Percentiles rank a stretch among this genome's conserved stretches.
These are phyloP conservation scores for Extremus antarcticus DNA, from an alignment of 495 filamentous ascomycete genomes.

Conservation along the genomic window DNA sequence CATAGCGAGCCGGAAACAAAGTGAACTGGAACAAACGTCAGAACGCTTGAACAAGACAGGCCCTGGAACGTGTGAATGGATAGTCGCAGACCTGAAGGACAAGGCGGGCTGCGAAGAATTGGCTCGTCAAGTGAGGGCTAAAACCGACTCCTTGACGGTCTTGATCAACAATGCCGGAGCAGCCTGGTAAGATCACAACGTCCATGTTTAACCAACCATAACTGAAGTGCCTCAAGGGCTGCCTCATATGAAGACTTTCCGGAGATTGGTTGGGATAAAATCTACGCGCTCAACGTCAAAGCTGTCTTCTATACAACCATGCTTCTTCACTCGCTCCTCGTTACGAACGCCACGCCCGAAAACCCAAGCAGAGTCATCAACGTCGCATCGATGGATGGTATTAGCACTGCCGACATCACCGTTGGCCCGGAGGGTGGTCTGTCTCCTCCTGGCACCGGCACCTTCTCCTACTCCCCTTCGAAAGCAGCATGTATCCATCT, in stretches of 20 bases:
- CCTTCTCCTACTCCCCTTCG: constrained; percentile 27
- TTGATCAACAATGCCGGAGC: constrained; percentile 29
- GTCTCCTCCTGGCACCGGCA: constrained; percentile 23
- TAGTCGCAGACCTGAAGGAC: constrained; percentile 28
- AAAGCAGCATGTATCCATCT: constrained; percentile 32
- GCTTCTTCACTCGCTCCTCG: constrained; percentile 20
- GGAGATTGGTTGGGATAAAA: constrained; percentile 29
- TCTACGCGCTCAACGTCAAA: constrained; percentile 31
- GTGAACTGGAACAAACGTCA: constrained; percentile 28
- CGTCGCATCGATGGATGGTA: constrained; percentile 29
- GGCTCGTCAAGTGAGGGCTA: constrained; percentile 21
- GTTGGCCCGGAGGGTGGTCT: constrained; percentile 24
- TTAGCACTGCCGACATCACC: constrained; percentile 29
- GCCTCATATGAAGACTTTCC: constrained; percentile 29
- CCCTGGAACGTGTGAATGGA: constrained; percentile 25
- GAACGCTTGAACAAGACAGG: constrained; percentile 25
- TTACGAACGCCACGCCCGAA: constrained; percentile 25
- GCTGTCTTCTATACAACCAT: constrained; percentile 27
- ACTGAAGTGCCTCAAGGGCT: constrained; percentile 14
- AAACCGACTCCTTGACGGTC: constrained; percentile 24
- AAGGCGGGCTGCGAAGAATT: constrained; percentile 23
- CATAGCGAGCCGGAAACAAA: constrained; percentile 32
- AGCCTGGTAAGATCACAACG: constrained; percentile 20
- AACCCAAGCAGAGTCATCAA: constrained; percentile 26
- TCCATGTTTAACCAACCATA: not conserved